A percentile compares a stretch with the other conserved stretches of the same genome.
Conservation (phyloP, 345 rosid species). For the Eucalyptus camaldulensis region DNA sequence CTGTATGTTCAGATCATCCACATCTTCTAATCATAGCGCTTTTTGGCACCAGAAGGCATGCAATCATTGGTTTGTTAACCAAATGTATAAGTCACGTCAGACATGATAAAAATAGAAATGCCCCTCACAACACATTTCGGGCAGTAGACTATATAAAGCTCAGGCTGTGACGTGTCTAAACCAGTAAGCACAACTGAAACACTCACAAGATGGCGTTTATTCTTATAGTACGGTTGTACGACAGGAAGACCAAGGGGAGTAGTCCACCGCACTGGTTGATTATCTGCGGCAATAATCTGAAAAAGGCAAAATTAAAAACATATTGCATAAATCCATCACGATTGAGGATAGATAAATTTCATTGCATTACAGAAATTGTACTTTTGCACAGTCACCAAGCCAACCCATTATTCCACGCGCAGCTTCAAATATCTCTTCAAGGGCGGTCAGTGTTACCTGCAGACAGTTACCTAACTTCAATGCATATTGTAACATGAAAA, state of each 20-base stretch:
- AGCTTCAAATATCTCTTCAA: slow-evolving; percentile 89
- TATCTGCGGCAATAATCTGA: slow-evolving; percentile 76
- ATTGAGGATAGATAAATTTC: not conserved
- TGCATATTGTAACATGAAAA: not conserved
- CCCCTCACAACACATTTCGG: not conserved
- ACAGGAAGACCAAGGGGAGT: slow-evolving; percentile 98
- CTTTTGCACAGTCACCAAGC: slow-evolving; percentile 98
- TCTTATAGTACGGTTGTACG: slow-evolving; percentile 85
- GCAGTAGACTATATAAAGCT: not conserved
- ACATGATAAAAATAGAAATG: not conserved
- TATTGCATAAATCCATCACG: not conserved
- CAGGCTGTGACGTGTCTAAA: not conserved
- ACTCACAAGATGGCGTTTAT: slow-evolving; percentile 73
- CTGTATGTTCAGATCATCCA: not conserved
- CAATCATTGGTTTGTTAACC: not conserved
- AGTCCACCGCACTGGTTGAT: slow-evolving; percentile 82
- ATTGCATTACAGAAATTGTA: not conserved
- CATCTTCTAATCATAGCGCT: not conserved
- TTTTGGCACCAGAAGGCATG: not conserved
- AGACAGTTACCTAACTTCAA: not conserved
- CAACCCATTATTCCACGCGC: slow-evolving; percentile 92
- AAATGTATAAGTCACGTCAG: not conserved
- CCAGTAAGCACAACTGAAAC: not conserved
- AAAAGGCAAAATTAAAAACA: not conserved
- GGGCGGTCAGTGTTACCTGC: slow-evolving; percentile 86